Evolutionary conservation across 208 protist genomes (phyloP).

Genomic region (Tritrichomonas musculus): DNA sequence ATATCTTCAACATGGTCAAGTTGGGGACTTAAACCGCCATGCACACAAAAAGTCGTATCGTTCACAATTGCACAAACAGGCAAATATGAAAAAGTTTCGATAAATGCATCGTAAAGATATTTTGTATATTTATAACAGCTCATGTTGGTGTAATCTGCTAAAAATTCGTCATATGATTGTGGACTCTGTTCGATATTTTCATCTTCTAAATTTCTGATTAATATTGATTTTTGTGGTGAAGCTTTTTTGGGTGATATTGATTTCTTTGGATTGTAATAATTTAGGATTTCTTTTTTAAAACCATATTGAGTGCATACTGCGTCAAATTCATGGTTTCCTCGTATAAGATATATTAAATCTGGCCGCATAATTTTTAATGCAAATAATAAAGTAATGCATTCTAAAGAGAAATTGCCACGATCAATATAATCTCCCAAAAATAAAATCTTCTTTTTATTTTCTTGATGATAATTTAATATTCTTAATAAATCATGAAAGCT

Average conservation of each 20-base stretch:
- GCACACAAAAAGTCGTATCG: slow-evolving; percentile 65
- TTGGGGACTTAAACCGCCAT: slow-evolving; percentile 66
- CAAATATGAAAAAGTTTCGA: slow-evolving; percentile 69
- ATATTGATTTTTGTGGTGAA: too few relatives aligned
- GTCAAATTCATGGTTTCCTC: slow-evolving; percentile 96
- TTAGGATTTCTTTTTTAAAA: slow-evolving; percentile 85
- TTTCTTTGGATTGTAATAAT: neutral
- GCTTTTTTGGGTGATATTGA: too few relatives aligned
- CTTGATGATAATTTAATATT: neutral
- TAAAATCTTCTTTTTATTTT: slow-evolving; percentile 67
- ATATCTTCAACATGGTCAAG: neutral
- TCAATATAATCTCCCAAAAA: slow-evolving; percentile 99
- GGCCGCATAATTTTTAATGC: slow-evolving; percentile 72
- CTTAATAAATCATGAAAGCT: neutral
- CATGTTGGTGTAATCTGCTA: too few relatives aligned
- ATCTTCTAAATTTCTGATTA: too few relatives aligned
- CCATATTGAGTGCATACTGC: slow-evolving; percentile 95
- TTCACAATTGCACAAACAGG: slow-evolving; percentile 62
- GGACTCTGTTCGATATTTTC: too few relatives aligned
- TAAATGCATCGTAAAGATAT: slow-evolving; percentile 65
- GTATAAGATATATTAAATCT: slow-evolving; percentile 63
- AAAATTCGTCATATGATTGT: too few relatives aligned
- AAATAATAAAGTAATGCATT: slow-evolving; percentile 86
- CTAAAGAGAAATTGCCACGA: slow-evolving; percentile 90
- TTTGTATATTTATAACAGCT: slow-evolving; percentile 42